Base-by-base conservation (phyloP, 768 basidiomycete genomes). In the Melanogaster broomeanus region DNA sequence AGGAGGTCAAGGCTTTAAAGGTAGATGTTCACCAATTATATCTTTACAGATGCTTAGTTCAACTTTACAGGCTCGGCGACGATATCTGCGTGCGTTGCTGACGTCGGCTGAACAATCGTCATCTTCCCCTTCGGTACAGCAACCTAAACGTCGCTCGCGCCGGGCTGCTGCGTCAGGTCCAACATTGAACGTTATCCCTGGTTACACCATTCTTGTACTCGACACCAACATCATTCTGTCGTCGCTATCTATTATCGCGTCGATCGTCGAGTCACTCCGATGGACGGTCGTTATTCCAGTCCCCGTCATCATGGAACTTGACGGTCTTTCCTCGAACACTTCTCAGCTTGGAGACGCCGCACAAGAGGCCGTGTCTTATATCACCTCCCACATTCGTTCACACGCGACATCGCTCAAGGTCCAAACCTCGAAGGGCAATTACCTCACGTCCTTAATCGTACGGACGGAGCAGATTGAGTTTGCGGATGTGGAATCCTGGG, bases 151-250 rank as follows among this genome's bases (percentile, higher is more conserved):
- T 53, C 52, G 55, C 49, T 33, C 65, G 34, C 61, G 66, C 27
- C 68, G 67, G 50, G 57, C 65, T 16, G 55, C 61, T 25, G 67
- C 65, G 19, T 64, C 67, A 6, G 77, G 68, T 13, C 72, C 77
- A 12, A 68, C 72, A 9, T 66, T 90, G 16, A 72, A 74, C 42
- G 80, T 93, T 58, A 73, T 90, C 6, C 79, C 90, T 3, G 96
- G 96, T 3, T 97, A 93, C 70, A 93, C 93, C 11, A 76, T 88
- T 40, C 86, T 99, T 51, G 87, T 99, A 25, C 75, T 96, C 62
- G 96, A 98, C 70, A 98, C 96, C 42, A 98, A 98, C 72, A 90
- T 98, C 49, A 76, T 99, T 0, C 79, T 98, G 15, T 88, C 91
- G 0, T 93, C 92, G 0, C 76, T 98, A 4, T 67, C 84, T 0